phyloP scores from a whole-genome alignment of 495 filamentous ascomycete species.

The Tuber borchii region DNA sequence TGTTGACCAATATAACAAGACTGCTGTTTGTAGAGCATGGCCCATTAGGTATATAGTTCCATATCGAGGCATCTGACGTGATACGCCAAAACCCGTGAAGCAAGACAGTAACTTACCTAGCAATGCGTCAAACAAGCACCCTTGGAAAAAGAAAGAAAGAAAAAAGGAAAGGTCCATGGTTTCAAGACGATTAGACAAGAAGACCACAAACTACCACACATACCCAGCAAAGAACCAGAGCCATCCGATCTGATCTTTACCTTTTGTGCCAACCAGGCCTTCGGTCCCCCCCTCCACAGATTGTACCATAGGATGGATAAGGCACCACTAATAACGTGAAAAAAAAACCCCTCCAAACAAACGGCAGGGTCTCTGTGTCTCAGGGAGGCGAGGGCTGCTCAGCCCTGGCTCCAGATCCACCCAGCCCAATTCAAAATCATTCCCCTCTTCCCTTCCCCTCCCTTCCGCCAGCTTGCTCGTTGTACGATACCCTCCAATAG shows the following conservation, averaged over 20 bases:
- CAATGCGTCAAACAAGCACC: not conserved
- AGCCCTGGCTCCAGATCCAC: conserved; percentile 27
- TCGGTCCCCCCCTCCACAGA: not conserved
- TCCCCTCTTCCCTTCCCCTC: not conserved
- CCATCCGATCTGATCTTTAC: not conserved
- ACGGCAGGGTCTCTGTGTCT: conserved; percentile 20
- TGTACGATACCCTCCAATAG: not conserved
- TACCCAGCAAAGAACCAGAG: not conserved
- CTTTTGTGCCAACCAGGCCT: not conserved
- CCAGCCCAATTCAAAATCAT: not conserved
- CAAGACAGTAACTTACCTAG: not conserved
- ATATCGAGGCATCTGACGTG: not conserved
- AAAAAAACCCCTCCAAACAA: not conserved
- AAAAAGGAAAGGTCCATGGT: not conserved
- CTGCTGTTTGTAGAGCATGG: not conserved
- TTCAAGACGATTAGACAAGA: not conserved
- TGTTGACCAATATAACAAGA: not conserved
- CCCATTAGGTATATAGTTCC: not conserved
- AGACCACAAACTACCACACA: not conserved
- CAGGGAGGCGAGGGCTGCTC: conserved; percentile 32
- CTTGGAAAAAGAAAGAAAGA: not conserved
- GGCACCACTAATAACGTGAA: not conserved
- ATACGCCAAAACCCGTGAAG: not conserved
- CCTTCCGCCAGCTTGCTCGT: not conserved
- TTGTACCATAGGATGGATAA: not conserved